Base-by-base conservation (phyloP, 2,329 filamentous ascomycete species). In the Aspergillaceae sp. region DNA sequence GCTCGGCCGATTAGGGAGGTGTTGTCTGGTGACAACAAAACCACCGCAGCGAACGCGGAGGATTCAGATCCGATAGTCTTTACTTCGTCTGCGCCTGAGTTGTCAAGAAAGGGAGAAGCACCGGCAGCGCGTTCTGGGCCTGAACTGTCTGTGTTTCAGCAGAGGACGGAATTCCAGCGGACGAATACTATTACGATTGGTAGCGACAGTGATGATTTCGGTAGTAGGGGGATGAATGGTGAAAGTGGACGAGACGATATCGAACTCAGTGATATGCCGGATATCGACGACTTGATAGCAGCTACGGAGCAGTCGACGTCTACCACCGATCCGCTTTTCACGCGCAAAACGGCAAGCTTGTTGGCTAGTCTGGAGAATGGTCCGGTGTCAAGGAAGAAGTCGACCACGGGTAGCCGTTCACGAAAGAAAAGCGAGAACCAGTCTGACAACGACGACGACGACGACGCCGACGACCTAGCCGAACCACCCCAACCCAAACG, bases 21-120 rank as follows among this genome's bases (percentile, higher is more conserved):
- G 34, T 27, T 8, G 4, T 9, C 8, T 3, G 7, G 19, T 19
- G 26, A 7, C 26, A 19, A 19, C 27, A 26, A 7, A 7, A 37
- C 5, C 9, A 38, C 36, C 3, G 5, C 26, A 26, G 7, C 8
- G 7, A 28, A 10, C 2, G 19, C 11, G 5, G 48, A 60, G 29
- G 58, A 64, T 3, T 66, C 61, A 2, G 71, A 72, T 52, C 65
- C 69, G 2, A 70, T 73, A 49, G 54, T 64, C 3, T 70, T 69
- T 45, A 71, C 68, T 1, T 73, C 70, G 4, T 68, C 69, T 11
- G 62, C 62, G 0, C 62, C 59, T 3, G 58, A 64, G 41, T 57
- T 51, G 30, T 42, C 46, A 10, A 45, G 41, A 5, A 46, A 42
- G 30, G 42, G 43, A 19, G 2, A 19, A 19, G 19, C 19, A 19